These are phyloP conservation scores for Coelastrella sp. DNA, from an alignment of 139 green algal genomes.

Conservation along the genomic window DNA sequence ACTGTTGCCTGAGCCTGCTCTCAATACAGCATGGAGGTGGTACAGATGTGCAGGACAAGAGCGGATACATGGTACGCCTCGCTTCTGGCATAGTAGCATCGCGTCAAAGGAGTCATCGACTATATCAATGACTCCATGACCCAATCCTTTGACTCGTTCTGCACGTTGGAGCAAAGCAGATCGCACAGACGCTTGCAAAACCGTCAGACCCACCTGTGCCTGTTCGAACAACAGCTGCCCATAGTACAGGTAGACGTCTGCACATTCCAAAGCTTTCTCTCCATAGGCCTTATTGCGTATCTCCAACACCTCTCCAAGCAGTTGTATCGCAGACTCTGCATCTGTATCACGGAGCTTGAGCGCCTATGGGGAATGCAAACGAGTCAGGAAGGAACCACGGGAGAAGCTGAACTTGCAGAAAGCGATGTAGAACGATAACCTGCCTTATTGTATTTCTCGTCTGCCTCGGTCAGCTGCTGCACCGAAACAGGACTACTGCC, in stretches of 20 bases:
- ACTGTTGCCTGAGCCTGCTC: too few species aligned
- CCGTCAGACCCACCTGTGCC: conserved; percentile 42
- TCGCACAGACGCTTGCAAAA: too few species aligned
- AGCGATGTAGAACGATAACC: not conserved
- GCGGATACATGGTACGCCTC: too few species aligned
- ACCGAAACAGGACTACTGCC: not conserved
- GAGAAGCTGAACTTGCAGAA: too few species aligned
- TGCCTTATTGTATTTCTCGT: conserved; percentile 14
- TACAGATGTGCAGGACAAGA: too few species aligned
- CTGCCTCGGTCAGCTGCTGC: conserved; percentile 8
- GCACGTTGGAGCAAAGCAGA: too few species aligned
- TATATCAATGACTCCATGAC: too few species aligned
- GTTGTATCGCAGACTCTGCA: conserved; percentile 37
- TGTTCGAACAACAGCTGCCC: conserved; percentile 59
- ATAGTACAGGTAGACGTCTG: conserved; percentile 61
- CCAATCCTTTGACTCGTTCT: too few species aligned
- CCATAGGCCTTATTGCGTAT: conserved; percentile 52
- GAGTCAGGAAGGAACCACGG: not conserved
- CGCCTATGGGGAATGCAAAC: not conserved
- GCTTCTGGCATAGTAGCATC: too few species aligned
- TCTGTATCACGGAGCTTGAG: conserved; percentile 55
- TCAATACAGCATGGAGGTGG: too few species aligned
- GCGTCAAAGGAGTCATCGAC: too few species aligned
- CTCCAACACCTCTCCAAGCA: conserved; percentile 48
- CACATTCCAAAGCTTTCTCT: conserved; percentile 47